A percentile compares a stretch with the other conserved stretches of the same genome.
Evolutionary conservation across 2,329 filamentous ascomycete genomes (phyloP).

Genomic region (Aspergillus flavus): DNA sequence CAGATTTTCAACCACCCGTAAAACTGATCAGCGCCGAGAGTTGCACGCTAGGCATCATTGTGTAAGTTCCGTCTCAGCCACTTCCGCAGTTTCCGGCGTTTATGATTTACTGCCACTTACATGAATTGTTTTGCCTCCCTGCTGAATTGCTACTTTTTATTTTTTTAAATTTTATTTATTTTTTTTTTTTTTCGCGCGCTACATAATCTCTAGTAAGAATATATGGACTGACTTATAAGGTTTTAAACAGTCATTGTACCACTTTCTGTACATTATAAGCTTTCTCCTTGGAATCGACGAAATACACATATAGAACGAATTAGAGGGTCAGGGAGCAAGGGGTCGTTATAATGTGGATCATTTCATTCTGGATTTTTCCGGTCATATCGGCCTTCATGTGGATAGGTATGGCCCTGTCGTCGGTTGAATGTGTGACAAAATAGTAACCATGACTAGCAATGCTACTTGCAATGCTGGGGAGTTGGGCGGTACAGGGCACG

Average conservation of each 20-base stretch:
- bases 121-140: not conserved
- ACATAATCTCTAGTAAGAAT: not conserved
- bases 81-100: slow-evolving; percentile 18
- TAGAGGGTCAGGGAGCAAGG: not conserved
- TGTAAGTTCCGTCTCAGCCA: slow-evolving; percentile 17
- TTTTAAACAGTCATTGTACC: not conserved
- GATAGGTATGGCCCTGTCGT: slow-evolving; percentile 45
- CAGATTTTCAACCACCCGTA: not conserved
- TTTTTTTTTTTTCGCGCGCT: not conserved
- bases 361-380: slow-evolving; percentile 58
- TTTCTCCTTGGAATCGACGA: not conserved
- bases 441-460: slow-evolving; percentile 48
- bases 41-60: slow-evolving; percentile 8
- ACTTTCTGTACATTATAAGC: not conserved
- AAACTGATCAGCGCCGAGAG: not conserved
- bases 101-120: not conserved
- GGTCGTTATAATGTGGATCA: slow-evolving; percentile 42
- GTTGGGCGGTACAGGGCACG: slow-evolving; percentile 56
- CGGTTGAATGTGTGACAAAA: slow-evolving; percentile 12
- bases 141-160: not conserved
- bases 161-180: not conserved
- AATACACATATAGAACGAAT: not conserved
- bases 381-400: slow-evolving; percentile 61
- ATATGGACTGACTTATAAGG: not conserved
- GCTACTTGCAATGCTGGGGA: slow-evolving; percentile 62